Base-by-base conservation (phyloP, 768 basidiomycete species). In the Mycena galericulata region DNA sequence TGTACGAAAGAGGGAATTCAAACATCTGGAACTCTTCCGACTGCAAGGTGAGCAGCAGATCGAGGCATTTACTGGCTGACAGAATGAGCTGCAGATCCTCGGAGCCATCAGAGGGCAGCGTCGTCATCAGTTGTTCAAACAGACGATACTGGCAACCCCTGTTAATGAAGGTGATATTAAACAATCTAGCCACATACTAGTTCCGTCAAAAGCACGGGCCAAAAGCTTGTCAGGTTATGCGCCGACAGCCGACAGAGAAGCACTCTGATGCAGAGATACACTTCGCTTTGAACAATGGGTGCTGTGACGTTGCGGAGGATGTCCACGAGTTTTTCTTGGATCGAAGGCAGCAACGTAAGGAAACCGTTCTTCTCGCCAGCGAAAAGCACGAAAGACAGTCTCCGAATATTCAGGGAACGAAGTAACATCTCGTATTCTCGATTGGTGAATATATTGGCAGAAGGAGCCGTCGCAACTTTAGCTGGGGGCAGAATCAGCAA, bases 21-120 rank as follows among this genome's bases (percentile, higher is more conserved):
- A 75, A 98, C 97, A 98, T 93, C 80, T 99, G 98, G 79, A 99
- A 99, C 78, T 99, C 97, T 75, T 97, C 95, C 0, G 95, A 97
- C 77, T 99, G 97, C 27, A 99, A 81, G 4, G 94, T 91, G 14
- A 99, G 85, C n/a, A 99, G 82, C 7, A 98, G 82, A 78, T 99
- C 98, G 26, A 99, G 81, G 74, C 97, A 94, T 80, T 99, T 99
- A 84, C 95, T 92, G 2, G 95, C 96, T 2, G 97, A 89, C 24
- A 98, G 86, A 53, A 98, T 83, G 15, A 97, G 84, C 43, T 89
- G 87, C 27, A 99, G 83, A 60, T 94, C 90, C 74, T 98, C 96
- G 0, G 96, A 94, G 0, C 90, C 91, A 75, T 98, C 95, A 0
- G 88, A 79, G 0, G 96, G 95, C 9, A 92, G 78, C 2, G 86